phyloP scores from a whole-genome alignment of 2,329 filamentous ascomycete genomes.

The Rhinocladiella similis region DNA sequence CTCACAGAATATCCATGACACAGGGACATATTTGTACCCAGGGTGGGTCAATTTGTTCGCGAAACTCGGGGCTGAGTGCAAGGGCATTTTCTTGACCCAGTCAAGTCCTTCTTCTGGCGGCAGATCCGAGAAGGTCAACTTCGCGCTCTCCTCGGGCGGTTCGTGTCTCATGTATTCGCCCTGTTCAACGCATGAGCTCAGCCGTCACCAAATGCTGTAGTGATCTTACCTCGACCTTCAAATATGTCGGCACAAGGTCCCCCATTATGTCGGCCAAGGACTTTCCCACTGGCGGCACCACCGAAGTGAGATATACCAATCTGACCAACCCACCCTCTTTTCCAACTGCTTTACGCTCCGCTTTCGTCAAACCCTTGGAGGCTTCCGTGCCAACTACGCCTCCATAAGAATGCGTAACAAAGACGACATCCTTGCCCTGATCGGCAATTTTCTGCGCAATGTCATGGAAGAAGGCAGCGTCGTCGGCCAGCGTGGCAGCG shows the following conservation, averaged over 20 bases:
- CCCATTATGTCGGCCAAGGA: constrained; percentile 15
- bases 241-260: constrained; percentile 1
- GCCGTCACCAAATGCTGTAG: not conserved
- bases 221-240: constrained; percentile 11
- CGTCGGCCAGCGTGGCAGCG: constrained; percentile 33
- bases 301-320: constrained; percentile 31
- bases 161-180: constrained; percentile 17
- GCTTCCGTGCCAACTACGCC: constrained; percentile 36
- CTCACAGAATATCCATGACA: constrained; percentile 43
- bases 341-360: constrained; percentile 23
- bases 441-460: constrained; percentile 30
- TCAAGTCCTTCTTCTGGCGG: constrained; percentile 20
- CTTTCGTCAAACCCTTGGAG: constrained; percentile 30
- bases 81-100: constrained; percentile 23
- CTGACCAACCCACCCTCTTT: constrained; percentile 28
- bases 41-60: constrained; percentile 33
- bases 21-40: constrained; percentile 41
- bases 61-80: constrained; percentile 35
- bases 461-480: constrained; percentile 33
- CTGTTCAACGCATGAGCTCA: constrained; percentile 1
- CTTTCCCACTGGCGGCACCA: constrained; percentile 15
- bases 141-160: constrained; percentile 11
- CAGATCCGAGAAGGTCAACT: constrained; percentile 10
- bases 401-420: constrained; percentile 38
- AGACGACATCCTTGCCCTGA: constrained; percentile 31